Evolutionary conservation across 495 filamentous ascomycete genomes (phyloP).

Genomic region (Podospora appendiculata): DNA sequence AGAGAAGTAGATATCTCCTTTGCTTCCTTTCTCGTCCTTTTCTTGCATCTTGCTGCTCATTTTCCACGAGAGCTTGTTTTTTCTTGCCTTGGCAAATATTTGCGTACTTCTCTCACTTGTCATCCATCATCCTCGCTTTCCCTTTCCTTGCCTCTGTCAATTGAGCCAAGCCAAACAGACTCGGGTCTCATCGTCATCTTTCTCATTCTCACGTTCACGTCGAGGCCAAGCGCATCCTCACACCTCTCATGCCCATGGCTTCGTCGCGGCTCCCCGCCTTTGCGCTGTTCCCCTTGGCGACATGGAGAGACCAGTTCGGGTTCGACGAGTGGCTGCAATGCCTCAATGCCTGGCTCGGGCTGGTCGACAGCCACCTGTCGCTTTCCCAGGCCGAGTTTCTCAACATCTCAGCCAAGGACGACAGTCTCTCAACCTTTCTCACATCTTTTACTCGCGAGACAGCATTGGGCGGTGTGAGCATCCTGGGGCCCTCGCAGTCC

Average conservation of each 20-base stretch:
- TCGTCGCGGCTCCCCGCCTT: conserved; percentile 50
- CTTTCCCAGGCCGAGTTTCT: conserved; percentile 46
- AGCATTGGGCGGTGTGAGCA: conserved; percentile 28
- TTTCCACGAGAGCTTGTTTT: no score
- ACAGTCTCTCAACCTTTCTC: conserved; percentile 52
- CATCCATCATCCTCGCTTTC: not conserved
- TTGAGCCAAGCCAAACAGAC: no score
- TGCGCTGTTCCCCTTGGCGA: conserved; percentile 65
- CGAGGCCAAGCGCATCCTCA: no score
- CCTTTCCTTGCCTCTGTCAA: no score
- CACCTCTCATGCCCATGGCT: conserved; percentile 4
- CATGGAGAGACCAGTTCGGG: conserved; percentile 55
- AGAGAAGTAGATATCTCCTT: not conserved
- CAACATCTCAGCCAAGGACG: conserved; percentile 41
- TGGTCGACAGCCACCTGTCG: conserved; percentile 56
- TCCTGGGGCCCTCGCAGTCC: conserved; percentile 36
- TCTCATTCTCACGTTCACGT: no score
- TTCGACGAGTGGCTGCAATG: conserved; percentile 71
- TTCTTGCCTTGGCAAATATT: no score
- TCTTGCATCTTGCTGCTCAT: not conserved
- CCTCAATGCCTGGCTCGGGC: conserved; percentile 66
- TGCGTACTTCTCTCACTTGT: not conserved
- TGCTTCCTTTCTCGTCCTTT: not conserved
- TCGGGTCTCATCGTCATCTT: no score
- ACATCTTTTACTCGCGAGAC: conserved; percentile 51